Evolutionary conservation across 2,329 filamentous ascomycete species (phyloP), one percentile per base, ranked within the genome.

Genomic region (Coniochaeta sp.): DNA sequence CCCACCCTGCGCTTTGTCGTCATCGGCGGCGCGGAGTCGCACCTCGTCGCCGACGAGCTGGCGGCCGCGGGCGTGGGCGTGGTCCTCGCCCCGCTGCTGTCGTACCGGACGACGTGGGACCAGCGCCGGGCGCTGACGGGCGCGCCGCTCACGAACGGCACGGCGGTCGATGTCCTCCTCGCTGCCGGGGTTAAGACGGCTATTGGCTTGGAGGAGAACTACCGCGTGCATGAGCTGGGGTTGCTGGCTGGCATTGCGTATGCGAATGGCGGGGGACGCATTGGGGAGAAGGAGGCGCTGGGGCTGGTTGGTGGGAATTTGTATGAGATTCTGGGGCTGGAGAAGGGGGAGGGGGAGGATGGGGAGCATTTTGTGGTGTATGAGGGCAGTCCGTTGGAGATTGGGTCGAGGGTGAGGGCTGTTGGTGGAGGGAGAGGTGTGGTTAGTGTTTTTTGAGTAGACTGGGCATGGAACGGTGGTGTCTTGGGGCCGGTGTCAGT

Each of bases 81-180:
- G 28, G 28, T 31, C 28, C 78, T 89, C 1, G 76, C 81, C 0
- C 85, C 86, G 1, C 70, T 87, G 14, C 80, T 84, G 63, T 79
- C 83, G 0, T 84, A 82, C 66, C 77, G 79, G 1, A 70, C 68
- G 3, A 71, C 68, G 0, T 89, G 86, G 87, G 85, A 88, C 63
- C 76, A 86, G 70, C 81, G 84, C 0, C 81, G 86, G 1, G 80
- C 83, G 0, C 74, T 89, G 12, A 81, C 84, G 0, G 87, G 87
- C 1, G 86, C 86, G 6, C 87, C 87, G 1, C 76, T 89, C 0
- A 87, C 85, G 0, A 87, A 88, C 65, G 85, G 85, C 28, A 89
- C 86, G 0, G 79, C 79, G 0, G 73, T 87, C 5, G 84, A 89
- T 62, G 70, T 67, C 14, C 77, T 89, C 1, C 64, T 86, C 0